Conservation (phyloP, 2,329 filamentous ascomycete genomes). For the Neofusicoccum sp. region DNA sequence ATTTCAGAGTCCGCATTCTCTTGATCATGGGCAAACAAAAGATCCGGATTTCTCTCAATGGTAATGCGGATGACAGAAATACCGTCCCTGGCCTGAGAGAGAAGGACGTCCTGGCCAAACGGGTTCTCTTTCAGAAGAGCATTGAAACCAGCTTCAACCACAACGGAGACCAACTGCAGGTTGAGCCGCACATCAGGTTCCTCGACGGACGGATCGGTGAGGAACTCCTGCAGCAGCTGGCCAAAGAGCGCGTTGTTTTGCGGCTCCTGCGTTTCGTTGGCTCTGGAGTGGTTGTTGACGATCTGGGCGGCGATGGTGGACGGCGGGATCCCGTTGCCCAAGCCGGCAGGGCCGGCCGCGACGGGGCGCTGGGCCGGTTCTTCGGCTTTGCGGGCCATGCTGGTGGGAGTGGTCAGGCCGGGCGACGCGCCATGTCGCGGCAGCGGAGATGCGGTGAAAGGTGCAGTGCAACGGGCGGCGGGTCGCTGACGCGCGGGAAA, state of each 20-base stretch:
- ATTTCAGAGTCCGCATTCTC: constrained; percentile 31
- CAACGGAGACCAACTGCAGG: constrained; percentile 81
- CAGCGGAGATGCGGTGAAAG: neutral
- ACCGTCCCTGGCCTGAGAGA: constrained; percentile 65
- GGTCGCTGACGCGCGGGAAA: neutral
- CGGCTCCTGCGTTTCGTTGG: constrained; percentile 59
- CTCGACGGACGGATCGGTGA: constrained; percentile 48
- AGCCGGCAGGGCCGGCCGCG: neutral
- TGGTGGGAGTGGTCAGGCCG: neutral
- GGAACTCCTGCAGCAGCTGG: constrained; percentile 66
- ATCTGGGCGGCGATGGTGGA: constrained; percentile 88
- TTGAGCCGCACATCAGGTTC: constrained; percentile 73
- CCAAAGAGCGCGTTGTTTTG: constrained; percentile 73
- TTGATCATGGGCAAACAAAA: constrained; percentile 48
- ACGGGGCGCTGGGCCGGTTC: constrained; percentile 30
- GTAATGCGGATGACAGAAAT: constrained; percentile 74
- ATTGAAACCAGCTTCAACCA: constrained; percentile 75
- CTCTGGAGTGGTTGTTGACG: constrained; percentile 73
- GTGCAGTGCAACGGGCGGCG: neutral
- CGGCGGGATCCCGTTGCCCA: constrained; percentile 43
- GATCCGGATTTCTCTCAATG: constrained; percentile 69
- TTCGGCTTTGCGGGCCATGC: constrained; percentile 44
- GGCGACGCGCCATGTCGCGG: neutral
- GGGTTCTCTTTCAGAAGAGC: constrained; percentile 66
- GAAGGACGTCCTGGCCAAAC: constrained; percentile 59